A percentile compares a stretch with the other conserved stretches of the same genome.
phyloP scores from a whole-genome alignment of 2,329 filamentous ascomycete species.

The Claviceps humidiphila region DNA sequence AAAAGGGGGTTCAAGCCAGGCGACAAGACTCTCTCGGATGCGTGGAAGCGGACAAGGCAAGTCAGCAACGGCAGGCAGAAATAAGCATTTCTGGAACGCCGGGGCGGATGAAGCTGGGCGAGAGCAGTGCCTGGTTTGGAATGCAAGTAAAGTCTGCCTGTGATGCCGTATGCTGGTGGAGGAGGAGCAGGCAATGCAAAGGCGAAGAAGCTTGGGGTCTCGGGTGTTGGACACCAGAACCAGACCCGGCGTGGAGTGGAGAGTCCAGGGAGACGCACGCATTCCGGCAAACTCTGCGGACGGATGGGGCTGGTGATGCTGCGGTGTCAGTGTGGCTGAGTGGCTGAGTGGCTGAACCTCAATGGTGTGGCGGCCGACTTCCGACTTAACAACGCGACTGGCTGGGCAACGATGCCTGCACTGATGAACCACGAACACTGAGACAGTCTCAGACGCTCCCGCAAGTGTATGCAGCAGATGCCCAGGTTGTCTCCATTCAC shows the following conservation, averaged over 20 bases:
- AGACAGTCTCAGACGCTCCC: too few species aligned
- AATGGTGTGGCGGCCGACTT: too few species aligned
- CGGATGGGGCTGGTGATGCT: slow-evolving; percentile 1
- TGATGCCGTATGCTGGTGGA: slow-evolving; percentile 3
- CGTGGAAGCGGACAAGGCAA: not conserved
- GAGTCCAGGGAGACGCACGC: not conserved
- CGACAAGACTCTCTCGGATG: slow-evolving; percentile 2
- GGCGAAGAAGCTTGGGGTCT: slow-evolving; percentile 4
- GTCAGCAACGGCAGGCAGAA: slow-evolving; percentile 11
- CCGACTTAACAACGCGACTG: too few species aligned
- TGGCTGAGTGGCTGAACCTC: not conserved
- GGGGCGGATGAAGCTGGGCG: not conserved
- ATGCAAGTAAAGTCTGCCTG: slow-evolving; percentile 4
- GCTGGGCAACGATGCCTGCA: too few species aligned
- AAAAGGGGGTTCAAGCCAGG: slow-evolving; percentile 3
- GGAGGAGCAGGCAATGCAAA: slow-evolving; percentile 3
- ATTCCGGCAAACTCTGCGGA: slow-evolving; percentile 11
- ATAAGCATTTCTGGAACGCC: slow-evolving; percentile 11
- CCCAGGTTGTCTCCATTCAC: too few species aligned
- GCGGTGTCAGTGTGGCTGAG: not conserved
- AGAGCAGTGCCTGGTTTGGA: not conserved
- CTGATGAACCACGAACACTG: too few species aligned
- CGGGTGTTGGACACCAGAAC: not conserved
- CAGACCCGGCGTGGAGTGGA: not conserved
- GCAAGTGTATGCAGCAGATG: too few species aligned